Evolutionary conservation across 805 yeast species (phyloP).

Genomic region (Metahyphopichia silvanorum): DNA sequence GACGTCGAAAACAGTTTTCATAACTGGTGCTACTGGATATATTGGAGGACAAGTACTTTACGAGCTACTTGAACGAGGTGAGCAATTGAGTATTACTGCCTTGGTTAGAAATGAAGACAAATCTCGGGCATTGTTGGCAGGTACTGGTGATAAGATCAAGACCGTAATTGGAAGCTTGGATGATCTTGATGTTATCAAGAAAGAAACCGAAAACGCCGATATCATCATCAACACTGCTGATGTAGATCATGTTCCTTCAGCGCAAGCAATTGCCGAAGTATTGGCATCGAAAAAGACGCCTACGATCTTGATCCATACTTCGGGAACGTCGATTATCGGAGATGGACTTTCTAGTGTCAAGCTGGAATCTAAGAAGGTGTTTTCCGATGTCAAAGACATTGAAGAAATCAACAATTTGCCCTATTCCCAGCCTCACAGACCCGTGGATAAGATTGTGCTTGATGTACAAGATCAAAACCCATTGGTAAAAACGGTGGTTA

Average conservation of each 20-base stretch:
- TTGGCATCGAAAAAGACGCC: constrained; percentile 14
- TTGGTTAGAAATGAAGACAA: constrained; percentile 19
- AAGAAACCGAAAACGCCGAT: constrained; percentile 18
- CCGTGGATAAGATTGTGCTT: constrained; percentile 26
- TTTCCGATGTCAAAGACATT: constrained; percentile 19
- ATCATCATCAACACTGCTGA: constrained; percentile 30
- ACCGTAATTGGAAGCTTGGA: constrained; percentile 22
- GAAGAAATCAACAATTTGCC: constrained; percentile 22
- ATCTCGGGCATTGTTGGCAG: constrained; percentile 8
- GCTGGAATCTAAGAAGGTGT: constrained; percentile 14
- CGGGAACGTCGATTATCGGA: constrained; percentile 32
- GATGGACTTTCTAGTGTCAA: constrained; percentile 13
- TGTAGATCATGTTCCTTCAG: constrained; percentile 23
- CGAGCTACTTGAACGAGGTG: constrained; percentile 14
- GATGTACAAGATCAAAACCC: constrained; percentile 27
- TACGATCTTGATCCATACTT: constrained; percentile 30
- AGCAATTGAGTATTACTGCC: constrained; percentile 15
- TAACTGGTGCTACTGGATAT: constrained; percentile 35
- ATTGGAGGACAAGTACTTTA: constrained; percentile 26
- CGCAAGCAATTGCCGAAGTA: constrained; percentile 16
- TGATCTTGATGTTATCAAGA: constrained; percentile 10
- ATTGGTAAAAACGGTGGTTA: constrained; percentile 22
- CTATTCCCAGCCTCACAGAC: constrained; percentile 26
- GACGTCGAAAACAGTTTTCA: constrained; percentile 14
- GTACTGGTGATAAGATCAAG: constrained; percentile 12